Conservation (phyloP, 148 eudicot species). For the Bassia scoparia region DNA sequence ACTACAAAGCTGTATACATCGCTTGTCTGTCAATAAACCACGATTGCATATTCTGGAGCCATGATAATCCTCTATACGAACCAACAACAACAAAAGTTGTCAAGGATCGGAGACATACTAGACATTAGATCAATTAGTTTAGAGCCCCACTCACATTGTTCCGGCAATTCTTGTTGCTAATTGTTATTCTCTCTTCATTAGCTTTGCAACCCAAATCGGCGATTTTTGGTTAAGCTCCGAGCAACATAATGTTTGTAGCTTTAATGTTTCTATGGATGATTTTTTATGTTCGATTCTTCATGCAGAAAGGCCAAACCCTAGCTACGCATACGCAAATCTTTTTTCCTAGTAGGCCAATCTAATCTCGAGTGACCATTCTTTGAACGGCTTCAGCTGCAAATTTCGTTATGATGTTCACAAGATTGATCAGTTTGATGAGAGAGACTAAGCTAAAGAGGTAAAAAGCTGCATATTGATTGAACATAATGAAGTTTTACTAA, state of each 20-base stretch:
- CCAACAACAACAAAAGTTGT: neutral
- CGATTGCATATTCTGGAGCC: constrained; percentile 69
- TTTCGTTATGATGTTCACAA: neutral
- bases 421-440: neutral
- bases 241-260: constrained; percentile 15
- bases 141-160: constrained; percentile 14
- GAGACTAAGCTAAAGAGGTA: no score
- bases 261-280: constrained; percentile 22
- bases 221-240: constrained; percentile 5
- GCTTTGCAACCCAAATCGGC: constrained; percentile 24
- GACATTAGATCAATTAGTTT: neutral
- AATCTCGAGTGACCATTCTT: neutral
- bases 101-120: neutral
- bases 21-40: constrained; percentile 52
- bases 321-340: constrained; percentile 13
- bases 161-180: constrained; percentile 23
- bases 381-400: neutral
- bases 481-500: no score
- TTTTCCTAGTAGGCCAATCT: constrained; percentile 12
- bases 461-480: no score
- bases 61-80: constrained; percentile 51
- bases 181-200: constrained; percentile 9
- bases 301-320: constrained; percentile 18
- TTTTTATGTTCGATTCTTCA: constrained; percentile 14
- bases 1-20: constrained; percentile 65